These are phyloP conservation scores for Cyathus striatus DNA, from an alignment of 768 basidiomycete genomes.

Conservation along the genomic window DNA sequence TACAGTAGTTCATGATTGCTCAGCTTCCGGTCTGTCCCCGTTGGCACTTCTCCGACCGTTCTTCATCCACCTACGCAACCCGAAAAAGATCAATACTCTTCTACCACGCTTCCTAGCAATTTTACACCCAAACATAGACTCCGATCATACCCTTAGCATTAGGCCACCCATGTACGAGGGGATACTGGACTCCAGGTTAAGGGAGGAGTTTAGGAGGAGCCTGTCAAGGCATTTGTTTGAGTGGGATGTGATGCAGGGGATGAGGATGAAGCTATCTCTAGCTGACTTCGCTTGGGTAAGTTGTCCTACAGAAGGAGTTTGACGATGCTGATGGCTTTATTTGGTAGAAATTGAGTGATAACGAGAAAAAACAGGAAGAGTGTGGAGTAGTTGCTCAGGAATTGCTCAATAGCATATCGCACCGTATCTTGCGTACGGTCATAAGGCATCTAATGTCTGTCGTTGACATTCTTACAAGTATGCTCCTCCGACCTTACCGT, in stretches of 20 bases:
- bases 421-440: slow-evolving; percentile 47
- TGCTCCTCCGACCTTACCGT: slow-evolving; percentile 12
- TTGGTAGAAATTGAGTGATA: slow-evolving; percentile 42
- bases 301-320: neutral
- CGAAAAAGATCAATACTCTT: slow-evolving; percentile 23
- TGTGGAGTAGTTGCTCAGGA: slow-evolving; percentile 50
- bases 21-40: slow-evolving; percentile 39
- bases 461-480: slow-evolving; percentile 38
- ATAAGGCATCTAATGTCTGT: slow-evolving; percentile 53
- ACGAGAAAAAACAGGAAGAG: slow-evolving; percentile 30
- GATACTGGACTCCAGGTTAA: slow-evolving; percentile 28
- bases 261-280: slow-evolving; percentile 52
- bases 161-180: slow-evolving; percentile 16
- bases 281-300: slow-evolving; percentile 47
- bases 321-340: neutral
- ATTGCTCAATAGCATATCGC: slow-evolving; percentile 47
- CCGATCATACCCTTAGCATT: slow-evolving; percentile 29
- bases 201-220: slow-evolving; percentile 42
- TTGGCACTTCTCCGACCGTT: slow-evolving; percentile 46
- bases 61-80: slow-evolving; percentile 27
- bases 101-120: slow-evolving; percentile 41
- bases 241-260: slow-evolving; percentile 43
- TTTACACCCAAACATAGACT: slow-evolving; percentile 21
- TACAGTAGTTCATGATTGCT: too few relatives aligned
- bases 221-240: slow-evolving; percentile 58